A percentile compares a stretch with the other conserved stretches of the same genome.
These are phyloP conservation scores for Beauveria medogensis DNA, from an alignment of 2,329 filamentous ascomycete genomes.

Conservation along the genomic window DNA sequence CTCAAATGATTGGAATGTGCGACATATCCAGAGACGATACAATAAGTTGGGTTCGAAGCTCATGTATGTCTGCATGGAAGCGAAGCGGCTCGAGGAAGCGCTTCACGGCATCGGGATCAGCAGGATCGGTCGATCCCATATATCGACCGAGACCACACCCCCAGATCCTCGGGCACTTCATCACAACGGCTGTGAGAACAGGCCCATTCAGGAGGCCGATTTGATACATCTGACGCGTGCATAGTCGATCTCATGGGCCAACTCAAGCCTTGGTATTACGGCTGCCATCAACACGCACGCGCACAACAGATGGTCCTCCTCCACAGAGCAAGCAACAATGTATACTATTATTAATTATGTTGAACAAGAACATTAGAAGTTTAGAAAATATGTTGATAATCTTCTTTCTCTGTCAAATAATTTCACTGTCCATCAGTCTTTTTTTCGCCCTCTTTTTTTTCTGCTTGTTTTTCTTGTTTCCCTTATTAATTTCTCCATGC, in stretches of 20 bases:
- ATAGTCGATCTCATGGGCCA: not conserved
- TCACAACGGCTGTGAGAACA: not conserved
- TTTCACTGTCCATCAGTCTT: not conserved
- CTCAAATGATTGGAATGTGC: conserved; percentile 39
- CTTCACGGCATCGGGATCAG: not conserved
- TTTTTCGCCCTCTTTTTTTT: not conserved
- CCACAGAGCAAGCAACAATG: not conserved
- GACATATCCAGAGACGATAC: not conserved
- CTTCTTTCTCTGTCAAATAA: not conserved
- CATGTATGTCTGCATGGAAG: not conserved
- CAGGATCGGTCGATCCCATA: not conserved
- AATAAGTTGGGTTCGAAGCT: not conserved
- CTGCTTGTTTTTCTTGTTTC: not conserved
- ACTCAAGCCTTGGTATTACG: not conserved
- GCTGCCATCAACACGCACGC: not conserved
- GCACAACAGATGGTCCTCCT: not conserved
- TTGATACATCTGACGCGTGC: not conserved
- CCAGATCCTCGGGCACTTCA: not conserved
- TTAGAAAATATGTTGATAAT: not conserved
- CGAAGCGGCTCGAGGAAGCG: not conserved
- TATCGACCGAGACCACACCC: not conserved
- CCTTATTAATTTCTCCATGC: not conserved
- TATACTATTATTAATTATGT: not conserved
- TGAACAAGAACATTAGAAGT: not conserved
- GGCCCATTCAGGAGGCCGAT: not conserved